Evolutionary conservation across 2,329 filamentous ascomycete genomes (phyloP), one percentile per base, ranked within the genome.

Genomic region (Incumbomyces lentus): DNA sequence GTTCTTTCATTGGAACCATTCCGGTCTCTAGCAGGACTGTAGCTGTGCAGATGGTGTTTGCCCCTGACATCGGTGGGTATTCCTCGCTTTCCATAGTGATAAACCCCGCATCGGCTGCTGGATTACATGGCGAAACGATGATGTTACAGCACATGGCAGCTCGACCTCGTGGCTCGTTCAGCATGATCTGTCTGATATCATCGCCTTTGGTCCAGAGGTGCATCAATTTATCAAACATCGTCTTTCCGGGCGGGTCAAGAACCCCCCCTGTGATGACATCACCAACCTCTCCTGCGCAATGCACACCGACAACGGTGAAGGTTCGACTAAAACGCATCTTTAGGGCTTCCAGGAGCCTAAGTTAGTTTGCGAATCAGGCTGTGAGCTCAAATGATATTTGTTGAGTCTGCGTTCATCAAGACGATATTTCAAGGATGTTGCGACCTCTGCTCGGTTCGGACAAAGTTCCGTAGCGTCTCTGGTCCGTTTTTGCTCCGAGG

Each of bases 201-300:
- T 72, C 69, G 6, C 64, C 58, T 26, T 70, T 58, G 3, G 55
- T 58, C 49, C 59, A 58, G 50, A 73, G 68, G 52, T 71, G 58
- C 2, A 62, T 52, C 14, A 74, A 55, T 51, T 74, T 74, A 3
- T 73, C 69, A 48, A 63, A 69, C 70, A 74, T 72, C 14, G 67
- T 71, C 29, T 64, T 64, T 10, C 64, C 40, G 10, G 51, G 51
- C 22, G 41, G 66, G 30, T 74, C 69, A 1, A 68, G 60, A 2
- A 73, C 68, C 14, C 70, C 72, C 13, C 69, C 69, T 10, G 66
- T 62, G 38, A 74, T 64, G 11, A 74, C 72, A 53, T 75, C 71
- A 41, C 72, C 67, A 0, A 72, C 68, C 55, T 68, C 64, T 3
- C 60, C 60, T 49, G 58, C 60, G 29, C 56, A 50, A 42, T 53